Base-by-base conservation (phyloP, 768 basidiomycete genomes). In the Hygrocybe coccinea region DNA sequence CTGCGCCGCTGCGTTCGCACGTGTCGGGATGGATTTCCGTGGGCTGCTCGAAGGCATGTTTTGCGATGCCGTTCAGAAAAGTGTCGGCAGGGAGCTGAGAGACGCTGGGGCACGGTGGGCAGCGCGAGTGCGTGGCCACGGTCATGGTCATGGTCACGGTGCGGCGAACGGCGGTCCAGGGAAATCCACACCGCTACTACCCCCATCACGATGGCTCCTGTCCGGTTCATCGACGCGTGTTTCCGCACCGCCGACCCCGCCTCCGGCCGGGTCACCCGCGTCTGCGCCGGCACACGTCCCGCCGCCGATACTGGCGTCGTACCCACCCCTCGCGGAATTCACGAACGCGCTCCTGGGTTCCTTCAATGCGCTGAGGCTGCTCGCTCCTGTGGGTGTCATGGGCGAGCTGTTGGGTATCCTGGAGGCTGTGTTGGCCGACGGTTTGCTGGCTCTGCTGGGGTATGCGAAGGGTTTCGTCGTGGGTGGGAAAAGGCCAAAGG, bases 11-110 rank as follows among this genome's bases (percentile, higher is more conserved):
- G 93, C 94, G 1, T 97, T 97, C 64, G 79, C 91, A 0, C 84
- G 94, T n/a, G 80, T 95, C 14, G 95, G 95, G 0, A 78, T 95
- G 62, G 95, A 97, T 66, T 98, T 99, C 69, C 82, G 86, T 33
- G 70, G 77, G 0, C 70, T 87, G 15, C 72, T 97, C 29, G 79
- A 79, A 2, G 77, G 79, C n/a, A 73, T 89, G 2, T 85, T 94
- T 66, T 77, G 78, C 37, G 69, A 74, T 44, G 87, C 89, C 1
- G 85, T 93, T 10, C 66, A 79, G 3, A 67, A 72, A 24, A 78
- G 82, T 6, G 81, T 89, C 34, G 71, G 72, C 8, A 72, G 73
- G 24, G 83, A 86, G 38, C 68, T 89, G 46, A 65, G 67, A 6
- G 67, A 68, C 0, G 80, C 79, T 0, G 62, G 65, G 22, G 55